These are phyloP conservation scores for Dryadomyces quercivorus DNA, from an alignment of 2,329 filamentous ascomycete species.

Conservation along the genomic window DNA sequence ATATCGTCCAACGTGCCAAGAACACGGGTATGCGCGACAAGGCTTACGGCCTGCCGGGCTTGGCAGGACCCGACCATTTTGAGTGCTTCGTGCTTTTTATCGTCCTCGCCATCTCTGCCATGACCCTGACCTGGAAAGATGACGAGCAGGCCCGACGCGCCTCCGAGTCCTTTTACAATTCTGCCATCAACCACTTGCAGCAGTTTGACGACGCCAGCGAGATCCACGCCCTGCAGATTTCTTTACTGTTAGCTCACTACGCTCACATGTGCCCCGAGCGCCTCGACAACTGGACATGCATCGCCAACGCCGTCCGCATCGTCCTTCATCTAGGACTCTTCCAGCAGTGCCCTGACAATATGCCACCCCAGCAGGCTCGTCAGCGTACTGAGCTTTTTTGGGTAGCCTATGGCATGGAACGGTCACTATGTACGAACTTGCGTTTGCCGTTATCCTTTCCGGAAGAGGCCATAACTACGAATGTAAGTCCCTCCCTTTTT, in stretches of 20 bases:
- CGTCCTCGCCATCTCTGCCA: constrained; percentile 18
- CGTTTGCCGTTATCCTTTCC: constrained; percentile 35
- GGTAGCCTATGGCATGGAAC: constrained; percentile 40
- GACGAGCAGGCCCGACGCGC: constrained; percentile 17
- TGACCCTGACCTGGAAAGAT: constrained; percentile 28
- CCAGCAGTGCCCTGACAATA: constrained; percentile 36
- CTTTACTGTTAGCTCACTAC: constrained; percentile 36
- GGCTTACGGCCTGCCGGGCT: background rate
- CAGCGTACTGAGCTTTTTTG: constrained; percentile 52
- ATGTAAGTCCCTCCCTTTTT: background rate
- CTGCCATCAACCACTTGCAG: constrained; percentile 19
- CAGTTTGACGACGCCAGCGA: constrained; percentile 16
- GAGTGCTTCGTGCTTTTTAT: constrained; percentile 21
- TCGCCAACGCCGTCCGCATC: constrained; percentile 34
- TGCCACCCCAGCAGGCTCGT: constrained; percentile 34
- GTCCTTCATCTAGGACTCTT: constrained; percentile 35
- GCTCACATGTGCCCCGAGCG: constrained; percentile 34
- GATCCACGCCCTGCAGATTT: constrained; percentile 33
- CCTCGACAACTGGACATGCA: constrained; percentile 31
- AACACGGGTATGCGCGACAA: background rate
- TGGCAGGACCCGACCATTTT: background rate
- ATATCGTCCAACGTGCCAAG: background rate
- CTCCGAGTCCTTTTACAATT: constrained; percentile 4
- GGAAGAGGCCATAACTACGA: background rate
- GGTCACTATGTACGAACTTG: constrained; percentile 31